Base-by-base conservation (phyloP, 2,329 filamentous ascomycete genomes). In the Zelopaecilomyces penicillatus region DNA sequence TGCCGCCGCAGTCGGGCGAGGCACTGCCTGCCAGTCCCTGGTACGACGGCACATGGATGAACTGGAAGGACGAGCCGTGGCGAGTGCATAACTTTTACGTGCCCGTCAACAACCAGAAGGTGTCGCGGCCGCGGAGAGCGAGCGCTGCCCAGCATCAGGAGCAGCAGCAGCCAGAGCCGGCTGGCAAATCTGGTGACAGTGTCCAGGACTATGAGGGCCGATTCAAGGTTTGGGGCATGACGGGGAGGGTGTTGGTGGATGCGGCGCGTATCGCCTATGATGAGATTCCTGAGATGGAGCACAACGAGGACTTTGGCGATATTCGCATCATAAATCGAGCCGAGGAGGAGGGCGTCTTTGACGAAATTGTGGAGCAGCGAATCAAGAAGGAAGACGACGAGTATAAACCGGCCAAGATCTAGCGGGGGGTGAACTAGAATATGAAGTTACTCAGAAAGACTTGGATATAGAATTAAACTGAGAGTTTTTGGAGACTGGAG, bases 171-270 rank as follows among this genome's bases (percentile, higher is more conserved):
- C 63, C 41, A 9, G 46, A 67, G 36, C 57, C 70, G 39, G 64
- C 63, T 4, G 66, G 69, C 47, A 57, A 63, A 49, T 54, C 74
- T 11, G 68, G 77, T 46, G 69, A 74, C 50, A 33, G 29, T 10
- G 69, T 68, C 38, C 59, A 68, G 49, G 67, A 74, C 48, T 62
- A 65, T 8, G 59, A 65, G 4, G 69, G 70, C 3, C 72, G 85
- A 33, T 95, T 93, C 65, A 82, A 85, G 54, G 89, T 97, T 4
- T 96, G 90, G 77, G 91, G 91, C 11, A 91, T 97, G 87, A 97
- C 91, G 43, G 91, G 88, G 3, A 73, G 88, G 42, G 91, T 97
- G 44, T 63, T 96, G 44, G 87, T 96, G 5, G 91, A 97, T 65
- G 84, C 85, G 4, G 90, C 91, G 31, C 74, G 87, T 50, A 75